Conservation (phyloP, 257 asterid species). For the Avicennia marina region DNA sequence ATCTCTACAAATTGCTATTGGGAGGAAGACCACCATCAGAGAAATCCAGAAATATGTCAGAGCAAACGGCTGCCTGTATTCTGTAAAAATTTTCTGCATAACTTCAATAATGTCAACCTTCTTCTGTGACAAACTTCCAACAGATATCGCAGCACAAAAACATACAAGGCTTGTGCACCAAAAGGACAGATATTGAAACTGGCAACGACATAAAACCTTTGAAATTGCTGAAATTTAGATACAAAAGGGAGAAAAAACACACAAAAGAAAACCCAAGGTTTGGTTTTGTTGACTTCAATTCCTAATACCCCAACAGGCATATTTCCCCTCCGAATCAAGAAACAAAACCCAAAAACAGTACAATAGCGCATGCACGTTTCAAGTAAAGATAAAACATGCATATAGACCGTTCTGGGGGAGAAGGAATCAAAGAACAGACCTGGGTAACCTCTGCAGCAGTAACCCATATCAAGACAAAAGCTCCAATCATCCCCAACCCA, state of each 20-base stretch:
- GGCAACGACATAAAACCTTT: neutral
- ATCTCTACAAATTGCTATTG: slow-evolving; percentile 62
- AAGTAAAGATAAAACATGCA: neutral
- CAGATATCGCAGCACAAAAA: neutral
- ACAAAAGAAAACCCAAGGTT: neutral
- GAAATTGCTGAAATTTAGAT: slow-evolving; percentile 1
- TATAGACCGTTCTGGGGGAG: no score
- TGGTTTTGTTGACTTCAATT: no score
- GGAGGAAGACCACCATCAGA: slow-evolving; percentile 67
- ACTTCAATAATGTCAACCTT: slow-evolving; percentile 10
- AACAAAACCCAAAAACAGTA: neutral
- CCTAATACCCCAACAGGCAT: no score
- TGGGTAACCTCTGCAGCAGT: slow-evolving; percentile 86
- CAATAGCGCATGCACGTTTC: neutral
- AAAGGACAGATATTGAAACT: neutral
- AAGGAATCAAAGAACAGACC: slow-evolving; percentile 43
- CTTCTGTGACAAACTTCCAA: neutral
- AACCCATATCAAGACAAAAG: slow-evolving; percentile 81
- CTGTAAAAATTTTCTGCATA: slow-evolving; percentile 62
- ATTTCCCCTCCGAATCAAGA: no score
- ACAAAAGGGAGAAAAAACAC: neutral
- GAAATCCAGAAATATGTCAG: slow-evolving; percentile 75
- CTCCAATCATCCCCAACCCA: slow-evolving; percentile 71
- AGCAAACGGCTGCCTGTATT: slow-evolving; percentile 77
- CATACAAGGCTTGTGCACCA: neutral